These are phyloP conservation scores for Fusarium citri DNA, from an alignment of 2,329 filamentous ascomycete genomes.

Conservation along the genomic window DNA sequence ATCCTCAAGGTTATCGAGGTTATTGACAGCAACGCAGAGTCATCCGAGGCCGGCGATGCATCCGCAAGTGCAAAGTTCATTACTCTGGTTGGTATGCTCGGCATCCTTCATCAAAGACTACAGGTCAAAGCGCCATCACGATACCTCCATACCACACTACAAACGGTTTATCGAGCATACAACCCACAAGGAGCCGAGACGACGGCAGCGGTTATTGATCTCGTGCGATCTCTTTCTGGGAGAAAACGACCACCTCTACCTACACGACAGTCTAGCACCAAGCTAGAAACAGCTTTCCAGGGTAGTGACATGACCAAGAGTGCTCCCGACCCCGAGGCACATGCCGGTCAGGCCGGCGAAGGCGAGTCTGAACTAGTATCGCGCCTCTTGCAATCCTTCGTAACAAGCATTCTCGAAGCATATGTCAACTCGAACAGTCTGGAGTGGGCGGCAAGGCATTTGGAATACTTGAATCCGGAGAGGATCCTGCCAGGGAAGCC, in stretches of 20 bases:
- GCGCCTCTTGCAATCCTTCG: slow-evolving; percentile 77
- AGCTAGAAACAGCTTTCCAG: slow-evolving; percentile 65
- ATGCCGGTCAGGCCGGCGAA: slow-evolving; percentile 54
- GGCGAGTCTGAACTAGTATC: slow-evolving; percentile 71
- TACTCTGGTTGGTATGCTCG: slow-evolving; percentile 76
- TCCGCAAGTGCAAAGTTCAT: slow-evolving; percentile 68
- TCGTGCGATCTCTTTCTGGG: slow-evolving; percentile 76
- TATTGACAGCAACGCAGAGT: slow-evolving; percentile 65
- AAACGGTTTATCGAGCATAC: slow-evolving; percentile 76
- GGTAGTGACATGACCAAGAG: slow-evolving; percentile 65
- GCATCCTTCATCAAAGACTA: slow-evolving; percentile 78
- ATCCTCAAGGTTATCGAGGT: slow-evolving; percentile 83
- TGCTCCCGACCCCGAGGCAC: slow-evolving; percentile 71
- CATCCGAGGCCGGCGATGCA: slow-evolving; percentile 51
- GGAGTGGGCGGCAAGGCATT: slow-evolving; percentile 72
- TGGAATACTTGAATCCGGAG: slow-evolving; percentile 75
- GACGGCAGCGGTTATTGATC: slow-evolving; percentile 76
- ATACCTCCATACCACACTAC: slow-evolving; percentile 81
- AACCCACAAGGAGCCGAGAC: slow-evolving; percentile 72
- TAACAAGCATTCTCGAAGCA: slow-evolving; percentile 80
- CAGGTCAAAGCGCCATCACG: slow-evolving; percentile 82
- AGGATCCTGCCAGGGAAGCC: slow-evolving; percentile 70
- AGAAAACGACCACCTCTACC: slow-evolving; percentile 73
- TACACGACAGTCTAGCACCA: slow-evolving; percentile 67
- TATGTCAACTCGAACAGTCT: slow-evolving; percentile 73